Percentiles rank a stretch among this genome's conserved stretches.
These are phyloP conservation scores for Cystofilobasidium ferigula DNA, from an alignment of 768 basidiomycete genomes.

Conservation along the genomic window DNA sequence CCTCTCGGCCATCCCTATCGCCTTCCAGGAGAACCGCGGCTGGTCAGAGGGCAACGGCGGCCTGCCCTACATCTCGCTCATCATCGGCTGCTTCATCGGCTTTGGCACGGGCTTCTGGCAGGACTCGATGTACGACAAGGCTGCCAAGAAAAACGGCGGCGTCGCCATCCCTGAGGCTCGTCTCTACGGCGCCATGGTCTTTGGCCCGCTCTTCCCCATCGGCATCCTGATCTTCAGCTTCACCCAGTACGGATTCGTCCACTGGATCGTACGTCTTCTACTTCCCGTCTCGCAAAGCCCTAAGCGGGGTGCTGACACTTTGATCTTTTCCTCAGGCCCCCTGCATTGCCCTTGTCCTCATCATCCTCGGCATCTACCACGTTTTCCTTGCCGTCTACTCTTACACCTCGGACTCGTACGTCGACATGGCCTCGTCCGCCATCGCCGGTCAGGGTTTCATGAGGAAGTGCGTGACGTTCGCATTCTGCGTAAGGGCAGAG, in stretches of 20 bases:
- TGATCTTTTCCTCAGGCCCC: not conserved
- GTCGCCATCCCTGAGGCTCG: constrained; percentile 12
- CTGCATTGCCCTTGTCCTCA: constrained; percentile 22
- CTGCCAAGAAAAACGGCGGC: constrained; percentile 8
- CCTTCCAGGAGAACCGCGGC: constrained; percentile 42
- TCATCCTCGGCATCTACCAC: constrained; percentile 52
- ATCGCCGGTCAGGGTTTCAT: constrained; percentile 31
- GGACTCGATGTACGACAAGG: constrained; percentile 33
- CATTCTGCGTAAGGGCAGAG: too few relatives aligned
- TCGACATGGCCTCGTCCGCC: constrained; percentile 27
- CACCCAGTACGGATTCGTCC: constrained; percentile 49
- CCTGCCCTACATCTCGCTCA: constrained; percentile 61
- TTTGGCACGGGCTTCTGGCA: constrained; percentile 29
- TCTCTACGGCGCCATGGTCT: constrained; percentile 22
- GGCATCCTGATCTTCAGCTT: constrained; percentile 64
- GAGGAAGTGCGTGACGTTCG: constrained; percentile 22
- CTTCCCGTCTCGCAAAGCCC: not conserved
- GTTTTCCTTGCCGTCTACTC: constrained; percentile 36
- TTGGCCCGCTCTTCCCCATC: constrained; percentile 47
- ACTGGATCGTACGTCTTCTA: constrained; percentile 27
- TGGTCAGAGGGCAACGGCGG: constrained; percentile 52
- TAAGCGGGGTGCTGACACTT: not conserved
- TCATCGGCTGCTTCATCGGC: constrained; percentile 49
- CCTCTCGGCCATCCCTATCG: constrained; percentile 28
- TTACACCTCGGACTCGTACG: constrained; percentile 25